These are phyloP conservation scores for Sabuloglossum arenarium DNA, from an alignment of 495 filamentous ascomycete genomes.

Conservation along the genomic window DNA sequence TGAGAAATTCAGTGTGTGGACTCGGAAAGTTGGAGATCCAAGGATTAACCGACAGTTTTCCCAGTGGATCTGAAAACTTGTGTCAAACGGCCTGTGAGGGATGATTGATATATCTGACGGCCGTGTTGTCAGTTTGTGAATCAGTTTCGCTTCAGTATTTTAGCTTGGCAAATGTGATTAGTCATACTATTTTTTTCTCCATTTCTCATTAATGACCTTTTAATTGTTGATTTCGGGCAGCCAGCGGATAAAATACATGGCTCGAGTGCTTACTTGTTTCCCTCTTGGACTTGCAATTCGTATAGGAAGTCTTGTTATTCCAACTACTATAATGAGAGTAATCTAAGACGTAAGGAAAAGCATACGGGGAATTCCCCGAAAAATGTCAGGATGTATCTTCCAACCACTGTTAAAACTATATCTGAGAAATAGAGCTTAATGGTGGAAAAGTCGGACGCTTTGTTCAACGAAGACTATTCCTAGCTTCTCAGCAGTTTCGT, in stretches of 20 bases:
- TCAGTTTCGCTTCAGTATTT: neutral
- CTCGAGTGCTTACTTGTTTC: no score
- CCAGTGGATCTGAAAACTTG: neutral
- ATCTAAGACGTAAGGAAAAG: no score
- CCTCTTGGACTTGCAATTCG: no score
- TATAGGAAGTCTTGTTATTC: no score
- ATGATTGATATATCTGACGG: neutral
- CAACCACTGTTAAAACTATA: no score
- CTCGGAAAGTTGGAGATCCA: neutral
- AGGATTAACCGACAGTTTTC: neutral
- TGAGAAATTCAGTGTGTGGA: neutral
- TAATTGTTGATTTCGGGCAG: no score
- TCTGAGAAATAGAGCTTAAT: conserved; percentile 24
- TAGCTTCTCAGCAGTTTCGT: conserved; percentile 81
- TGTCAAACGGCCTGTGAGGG: neutral
- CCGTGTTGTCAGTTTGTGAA: neutral
- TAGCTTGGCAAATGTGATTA: neutral
- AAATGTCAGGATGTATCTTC: no score
- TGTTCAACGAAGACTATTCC: conserved; percentile 86
- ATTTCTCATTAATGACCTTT: neutral
- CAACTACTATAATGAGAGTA: no score
- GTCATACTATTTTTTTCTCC: neutral
- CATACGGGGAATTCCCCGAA: no score
- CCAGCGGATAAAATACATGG: no score
- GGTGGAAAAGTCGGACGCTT: conserved; percentile 72